Conservation (phyloP, 2,329 filamentous ascomycete genomes). For the Nothophoma quercina region DNA sequence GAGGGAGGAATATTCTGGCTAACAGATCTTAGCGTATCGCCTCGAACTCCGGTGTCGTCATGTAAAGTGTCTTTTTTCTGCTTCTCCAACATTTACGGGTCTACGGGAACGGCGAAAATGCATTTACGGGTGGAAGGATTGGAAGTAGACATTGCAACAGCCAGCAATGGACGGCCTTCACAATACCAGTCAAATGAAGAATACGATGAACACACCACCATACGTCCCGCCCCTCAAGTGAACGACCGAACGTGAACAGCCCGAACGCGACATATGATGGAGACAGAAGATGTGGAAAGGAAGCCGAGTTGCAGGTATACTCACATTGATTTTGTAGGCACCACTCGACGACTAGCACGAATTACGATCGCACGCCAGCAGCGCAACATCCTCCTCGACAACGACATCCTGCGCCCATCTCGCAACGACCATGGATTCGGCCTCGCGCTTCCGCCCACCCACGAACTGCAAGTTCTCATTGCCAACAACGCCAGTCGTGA, state of each 20-base stretch:
- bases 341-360: conserved; percentile 26
- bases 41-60: conserved; percentile 99
- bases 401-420: conserved; percentile 39
- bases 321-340: background rate
- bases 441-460: conserved; percentile 35
- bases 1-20: conserved; percentile 27
- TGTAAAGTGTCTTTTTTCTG: conserved; percentile 71
- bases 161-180: conserved; percentile 49
- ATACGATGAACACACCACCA: conserved; percentile 33
- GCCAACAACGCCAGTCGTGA: conserved; percentile 59
- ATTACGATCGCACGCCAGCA: conserved; percentile 34
- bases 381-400: conserved; percentile 28
- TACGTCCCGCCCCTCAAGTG: conserved; percentile 5
- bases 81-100: conserved; percentile 51
- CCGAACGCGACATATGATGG: background rate
- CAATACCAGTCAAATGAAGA: conserved; percentile 45
- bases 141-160: conserved; percentile 46
- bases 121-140: conserved; percentile 49
- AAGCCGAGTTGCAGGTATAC: background rate
- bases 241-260: conserved; percentile 10
- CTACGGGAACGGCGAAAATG: conserved; percentile 51
- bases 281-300: background rate
- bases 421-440: conserved; percentile 38
- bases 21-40: conserved; percentile 81
- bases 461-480: conserved; percentile 57